Base-by-base conservation (phyloP, 2,329 filamentous ascomycete genomes). In the Passalora sequoiae region DNA sequence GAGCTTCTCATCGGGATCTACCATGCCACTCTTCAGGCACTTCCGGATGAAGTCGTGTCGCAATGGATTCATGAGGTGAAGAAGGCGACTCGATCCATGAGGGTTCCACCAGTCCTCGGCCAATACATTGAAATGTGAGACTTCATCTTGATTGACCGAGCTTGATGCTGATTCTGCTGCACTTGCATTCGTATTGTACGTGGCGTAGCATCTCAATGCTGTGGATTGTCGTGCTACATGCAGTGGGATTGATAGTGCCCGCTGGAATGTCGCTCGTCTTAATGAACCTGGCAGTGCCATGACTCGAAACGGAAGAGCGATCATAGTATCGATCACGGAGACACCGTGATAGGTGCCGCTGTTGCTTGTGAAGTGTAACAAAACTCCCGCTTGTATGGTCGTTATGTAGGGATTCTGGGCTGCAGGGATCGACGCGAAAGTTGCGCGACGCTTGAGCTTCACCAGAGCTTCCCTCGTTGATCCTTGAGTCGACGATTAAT, bases 81-180 rank as follows among this genome's bases (percentile, higher is more conserved):
- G 80, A 46, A 96, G 81, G 28, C 91, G 81, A 3, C 89, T 96
- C 5, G 91, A 84, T 39, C 92, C 92, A 62, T 95, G 82, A 1
- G 91, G 86, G 67, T 97, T 89, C 92, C 92, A 98, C 92, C 92
- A 98, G 59, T 84, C 84, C 54, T 86, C 86, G 53, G 92, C 92
- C 60, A 98, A 86, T 51, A 81, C 81, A 61, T 89, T 89, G 77
- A 98, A 98, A 72, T 98, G 92, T 13, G 85, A 86, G 53, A 98
- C 80, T 71, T 98, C 91, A 54, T 83, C 79, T 40, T 86, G 78
- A 59, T 94, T 94, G 67, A 98, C 86, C 43, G 86, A 89, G 36
- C 84, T 60, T 4, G 46, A 41, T 12, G 38, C 27, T 2, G 39
- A 17, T 7, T 45, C 20, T 3, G 45, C 17, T 27, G 33, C 25